A percentile compares a stretch with the other conserved stretches of the same genome.
These are phyloP conservation scores for Diutina ranongensis DNA, from an alignment of 1,139 yeast species.

Conservation along the genomic window DNA sequence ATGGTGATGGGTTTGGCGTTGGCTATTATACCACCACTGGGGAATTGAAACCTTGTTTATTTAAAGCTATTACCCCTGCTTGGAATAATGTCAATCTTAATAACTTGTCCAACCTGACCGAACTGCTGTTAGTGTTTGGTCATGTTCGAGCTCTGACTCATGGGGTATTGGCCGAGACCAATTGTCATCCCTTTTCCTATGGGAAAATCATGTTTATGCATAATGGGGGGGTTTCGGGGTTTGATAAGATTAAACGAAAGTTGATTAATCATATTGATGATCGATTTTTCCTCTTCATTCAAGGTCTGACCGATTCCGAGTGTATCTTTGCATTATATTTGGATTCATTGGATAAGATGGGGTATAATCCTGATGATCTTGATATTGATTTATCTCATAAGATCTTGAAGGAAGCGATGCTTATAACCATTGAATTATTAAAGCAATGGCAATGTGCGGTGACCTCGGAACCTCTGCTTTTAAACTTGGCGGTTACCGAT, in stretches of 20 bases:
- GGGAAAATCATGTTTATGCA: constrained; percentile 93
- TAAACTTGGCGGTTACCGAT: constrained; percentile 92
- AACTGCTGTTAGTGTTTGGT: constrained; percentile 76
- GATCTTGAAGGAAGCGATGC: constrained; percentile 54
- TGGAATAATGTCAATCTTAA: constrained; percentile 93
- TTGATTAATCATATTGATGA: constrained; percentile 67
- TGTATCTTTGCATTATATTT: constrained; percentile 85
- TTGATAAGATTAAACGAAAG: constrained; percentile 58
- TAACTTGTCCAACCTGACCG: constrained; percentile 76
- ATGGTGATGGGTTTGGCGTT: constrained; percentile 97
- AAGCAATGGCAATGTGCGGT: constrained; percentile 49
- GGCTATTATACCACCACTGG: constrained; percentile 72
- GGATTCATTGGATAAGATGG: constrained; percentile 66
- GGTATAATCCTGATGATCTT: constrained; percentile 50
- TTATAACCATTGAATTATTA: constrained; percentile 60
- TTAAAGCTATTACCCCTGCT: constrained; percentile 92
- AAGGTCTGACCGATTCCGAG: constrained; percentile 93
- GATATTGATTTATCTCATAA: constrained; percentile 34
- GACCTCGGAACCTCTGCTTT: constrained; percentile 63
- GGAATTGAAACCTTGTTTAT: constrained; percentile 40
- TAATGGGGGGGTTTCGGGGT: constrained; percentile 81
- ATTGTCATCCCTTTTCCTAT: constrained; percentile 89
- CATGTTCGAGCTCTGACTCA: constrained; percentile 96
- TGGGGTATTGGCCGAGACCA: constrained; percentile 86
- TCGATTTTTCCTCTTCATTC: constrained; percentile 65